phyloP scores from a whole-genome alignment of 2,329 filamentous ascomycete species.

The Aaosphaeria arxii region DNA sequence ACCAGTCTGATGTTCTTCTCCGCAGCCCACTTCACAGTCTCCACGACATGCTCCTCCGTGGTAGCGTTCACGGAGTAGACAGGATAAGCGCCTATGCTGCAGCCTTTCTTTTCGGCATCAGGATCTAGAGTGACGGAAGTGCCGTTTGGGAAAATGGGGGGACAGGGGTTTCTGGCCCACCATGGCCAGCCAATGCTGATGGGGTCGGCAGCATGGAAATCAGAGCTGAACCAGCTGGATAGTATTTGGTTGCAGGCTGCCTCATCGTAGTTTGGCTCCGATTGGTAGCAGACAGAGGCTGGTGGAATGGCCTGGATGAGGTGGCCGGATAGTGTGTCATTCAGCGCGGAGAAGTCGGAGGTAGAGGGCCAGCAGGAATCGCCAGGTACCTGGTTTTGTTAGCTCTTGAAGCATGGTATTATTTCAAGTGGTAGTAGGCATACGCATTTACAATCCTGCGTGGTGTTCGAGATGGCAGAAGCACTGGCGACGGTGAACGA shows the following conservation, averaged over 20 bases:
- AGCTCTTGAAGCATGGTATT: not conserved
- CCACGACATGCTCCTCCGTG: not conserved
- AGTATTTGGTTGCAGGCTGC: constrained; percentile 1
- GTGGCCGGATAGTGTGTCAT: constrained; percentile 49
- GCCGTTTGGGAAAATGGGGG: constrained; percentile 8
- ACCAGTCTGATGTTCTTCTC: constrained; percentile 8
- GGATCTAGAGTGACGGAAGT: constrained; percentile 5
- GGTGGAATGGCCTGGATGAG: constrained; percentile 54
- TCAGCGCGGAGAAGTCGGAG: constrained; percentile 50
- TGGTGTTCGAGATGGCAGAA: not conserved
- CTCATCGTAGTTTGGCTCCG: constrained; percentile 1
- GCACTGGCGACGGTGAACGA: not conserved
- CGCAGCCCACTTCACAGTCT: constrained; percentile 5
- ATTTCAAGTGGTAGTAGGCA: not conserved
- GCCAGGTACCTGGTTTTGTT: constrained; percentile 40
- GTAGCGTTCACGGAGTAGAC: constrained; percentile 2
- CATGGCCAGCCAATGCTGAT: constrained; percentile 5
- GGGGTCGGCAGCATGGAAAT: constrained; percentile 7
- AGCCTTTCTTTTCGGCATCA: not conserved
- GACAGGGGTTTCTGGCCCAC: constrained; percentile 8
- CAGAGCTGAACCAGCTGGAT: constrained; percentile 1
- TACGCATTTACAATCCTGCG: not conserved
- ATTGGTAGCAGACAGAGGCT: constrained; percentile 52
- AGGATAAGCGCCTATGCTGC: constrained; percentile 1
- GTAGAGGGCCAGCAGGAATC: constrained; percentile 54